Conservation (phyloP, 352 stramenopile genomes). For the Elongisporangium undulatum region DNA sequence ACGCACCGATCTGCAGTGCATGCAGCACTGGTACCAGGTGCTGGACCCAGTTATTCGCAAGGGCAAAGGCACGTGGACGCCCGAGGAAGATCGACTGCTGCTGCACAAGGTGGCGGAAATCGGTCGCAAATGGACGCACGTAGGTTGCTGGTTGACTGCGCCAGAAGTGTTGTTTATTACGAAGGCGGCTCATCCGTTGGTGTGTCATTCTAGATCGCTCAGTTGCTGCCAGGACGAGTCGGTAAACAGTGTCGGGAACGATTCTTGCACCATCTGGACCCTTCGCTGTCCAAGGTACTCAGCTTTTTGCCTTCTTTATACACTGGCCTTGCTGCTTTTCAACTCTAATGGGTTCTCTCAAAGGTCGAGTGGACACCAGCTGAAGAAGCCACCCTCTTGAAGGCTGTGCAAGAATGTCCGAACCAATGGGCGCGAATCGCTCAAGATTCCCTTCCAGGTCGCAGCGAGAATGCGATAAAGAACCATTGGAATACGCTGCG, state of each 20-base stretch:
- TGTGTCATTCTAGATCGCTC: constrained; percentile 36
- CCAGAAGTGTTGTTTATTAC: neutral
- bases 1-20: constrained; percentile 68
- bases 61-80: constrained; percentile 52
- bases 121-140: constrained; percentile 55
- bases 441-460: constrained; percentile 27
- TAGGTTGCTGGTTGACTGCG: constrained; percentile 9
- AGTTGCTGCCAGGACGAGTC: constrained; percentile 42
- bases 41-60: constrained; percentile 46
- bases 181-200: constrained; percentile 1
- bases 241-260: constrained; percentile 75
- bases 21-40: constrained; percentile 74
- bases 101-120: constrained; percentile 34
- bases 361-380: constrained; percentile 43
- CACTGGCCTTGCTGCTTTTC: neutral
- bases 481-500: constrained; percentile 52
- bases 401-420: constrained; percentile 7
- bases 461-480: constrained; percentile 61
- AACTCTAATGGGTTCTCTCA: neutral
- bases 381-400: constrained; percentile 35
- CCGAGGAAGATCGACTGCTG: constrained; percentile 40
- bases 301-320: neutral
- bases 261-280: constrained; percentile 60
- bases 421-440: constrained; percentile 32
- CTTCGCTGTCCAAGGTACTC: constrained; percentile 35